Evolutionary conservation across 2,329 filamentous ascomycete genomes (phyloP), one percentile per base, ranked within the genome.

Genomic region (Epichloe aotearoae): DNA sequence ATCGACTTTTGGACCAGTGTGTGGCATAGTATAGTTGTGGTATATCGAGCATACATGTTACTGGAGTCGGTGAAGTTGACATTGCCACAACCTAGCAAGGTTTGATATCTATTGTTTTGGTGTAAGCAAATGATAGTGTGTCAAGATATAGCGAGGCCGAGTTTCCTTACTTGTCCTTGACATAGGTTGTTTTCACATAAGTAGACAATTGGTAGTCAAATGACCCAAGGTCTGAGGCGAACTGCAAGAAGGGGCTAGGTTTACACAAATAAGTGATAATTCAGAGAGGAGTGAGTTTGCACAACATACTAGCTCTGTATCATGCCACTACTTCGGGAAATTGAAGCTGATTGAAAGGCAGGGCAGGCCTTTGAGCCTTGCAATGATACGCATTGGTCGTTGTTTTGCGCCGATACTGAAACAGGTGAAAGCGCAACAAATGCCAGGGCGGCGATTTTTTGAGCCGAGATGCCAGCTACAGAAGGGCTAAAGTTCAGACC

Each of bases 11-110:
- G 93, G 47, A 98, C 80, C 62, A 98, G 86, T 57, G 87, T 79
- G 73, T 94, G 97, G 76, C 93, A 98, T 56, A 98, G 77, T 56
- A 94, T 84, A 54, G 86, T 93, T 45, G 82, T 93, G 5, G 91
- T 95, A 69, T 91, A 98, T 59, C 93, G 84, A 46, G 93, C 91
- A 69, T 98, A 98, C 61, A 90, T 79, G 61, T 85, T 77, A 58
- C 80, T 84, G 4, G 88, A 84, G 64, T 95, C 86, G 51, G 80
- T 80, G 51, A 90, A 76, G 61, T 93, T 80, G 60, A 96, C 74
- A 55, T 79, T 77, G 46, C 78, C 75, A 65, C 93, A 98, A 51
- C 91, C 91, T 56, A 98, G 78, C 46, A 88, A 73, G 49, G 77
- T 74, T 65, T 86, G 76, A 68, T 91, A 98, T 73, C 91, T 97